A percentile compares a stretch with the other conserved stretches of the same genome.
phyloP scores from a whole-genome alignment of 1,284 basidiomycete genomes.

The Cryptococcus sp. region DNA sequence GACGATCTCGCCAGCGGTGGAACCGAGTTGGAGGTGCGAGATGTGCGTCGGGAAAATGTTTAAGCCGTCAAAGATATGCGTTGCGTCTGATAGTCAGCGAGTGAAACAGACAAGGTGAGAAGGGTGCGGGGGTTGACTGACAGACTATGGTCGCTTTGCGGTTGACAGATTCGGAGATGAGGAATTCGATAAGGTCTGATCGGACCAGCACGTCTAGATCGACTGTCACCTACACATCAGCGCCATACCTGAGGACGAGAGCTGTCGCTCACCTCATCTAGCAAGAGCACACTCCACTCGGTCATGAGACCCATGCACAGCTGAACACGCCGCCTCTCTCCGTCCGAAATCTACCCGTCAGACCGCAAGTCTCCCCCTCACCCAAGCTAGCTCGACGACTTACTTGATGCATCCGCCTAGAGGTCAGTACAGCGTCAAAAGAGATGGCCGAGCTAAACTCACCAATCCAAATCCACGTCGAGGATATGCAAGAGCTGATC shows the following conservation, averaged over 20 bases:
- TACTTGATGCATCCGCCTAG: constrained; percentile 49
- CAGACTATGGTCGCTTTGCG: constrained; percentile 88
- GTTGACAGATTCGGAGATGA: constrained; percentile 72
- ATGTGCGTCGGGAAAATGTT: constrained; percentile 82
- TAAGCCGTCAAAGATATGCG: constrained; percentile 91
- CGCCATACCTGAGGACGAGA: background rate
- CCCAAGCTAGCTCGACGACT: background rate
- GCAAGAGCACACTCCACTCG: constrained; percentile 85
- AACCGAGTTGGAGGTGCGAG: constrained; percentile 78
- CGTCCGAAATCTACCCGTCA: constrained; percentile 71
- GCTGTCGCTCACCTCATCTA: constrained; percentile 65
- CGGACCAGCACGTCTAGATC: constrained; percentile 98
- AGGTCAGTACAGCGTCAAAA: background rate
- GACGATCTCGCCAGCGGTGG: constrained; percentile 56
- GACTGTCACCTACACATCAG: constrained; percentile 67
- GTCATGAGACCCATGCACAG: constrained; percentile 96
- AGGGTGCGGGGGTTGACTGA: constrained; percentile 47
- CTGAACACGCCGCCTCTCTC: constrained; percentile 88
- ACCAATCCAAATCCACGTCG: constrained; percentile 85
- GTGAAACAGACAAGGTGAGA: background rate
- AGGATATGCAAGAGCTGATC: constrained; percentile 83
- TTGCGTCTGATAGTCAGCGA: constrained; percentile 60
- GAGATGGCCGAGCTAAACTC: constrained; percentile 11
- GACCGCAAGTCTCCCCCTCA: background rate
- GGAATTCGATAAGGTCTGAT: constrained; percentile 79